Evolutionary conservation across 2,329 filamentous ascomycete species (phyloP), one percentile per base, ranked within the genome.

Genomic region (Sarocladium kiliense): DNA sequence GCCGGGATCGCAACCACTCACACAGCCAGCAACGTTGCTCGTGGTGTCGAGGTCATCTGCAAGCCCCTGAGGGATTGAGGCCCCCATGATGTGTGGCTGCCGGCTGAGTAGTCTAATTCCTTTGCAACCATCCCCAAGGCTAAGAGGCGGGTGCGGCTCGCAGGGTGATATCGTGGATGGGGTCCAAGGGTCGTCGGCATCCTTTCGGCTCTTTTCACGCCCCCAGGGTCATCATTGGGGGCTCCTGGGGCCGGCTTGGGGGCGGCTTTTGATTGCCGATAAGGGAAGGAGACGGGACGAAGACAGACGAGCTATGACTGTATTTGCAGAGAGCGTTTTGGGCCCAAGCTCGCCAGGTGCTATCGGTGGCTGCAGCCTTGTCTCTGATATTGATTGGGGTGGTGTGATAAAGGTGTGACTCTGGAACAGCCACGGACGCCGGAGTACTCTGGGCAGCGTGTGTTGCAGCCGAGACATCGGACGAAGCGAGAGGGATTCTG

Each of bases 41-140:
- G 30, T 51, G 44, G 44, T 49, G 44, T 49, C 10, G 21, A 30
- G 44, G 44, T 49, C 44, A 49, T 49, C 44, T 49, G 44, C 44
- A 12, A 9, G n/a, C 21, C 44, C 44, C 27, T 51, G 47, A 14
- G 5, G 27, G 25, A 14, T 21, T 21, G 19, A 18, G 19, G 18
- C 18, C 7, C 39, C n/a, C 18, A 51, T 12, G 47, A 34, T 23
- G 18, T n/a, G 25, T 34, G n/a, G 18, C 10, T 4, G 27, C 25
- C 7, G 12, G 9, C 4, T 18, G 27, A 12, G 14, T 27, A 36
- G 16, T 51, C 27, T 21, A 12, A 10, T 18, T 51, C 26, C 12
- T 34, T 51, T 51, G 47, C 18, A 23, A 34, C 47, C 26, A 23
- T 12, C 3, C 30, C 47, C 23, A 51, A 9, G 6, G 4, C 27